phyloP scores from a whole-genome alignment of 1,284 basidiomycete genomes.

The Sporisorium reilianum region DNA sequence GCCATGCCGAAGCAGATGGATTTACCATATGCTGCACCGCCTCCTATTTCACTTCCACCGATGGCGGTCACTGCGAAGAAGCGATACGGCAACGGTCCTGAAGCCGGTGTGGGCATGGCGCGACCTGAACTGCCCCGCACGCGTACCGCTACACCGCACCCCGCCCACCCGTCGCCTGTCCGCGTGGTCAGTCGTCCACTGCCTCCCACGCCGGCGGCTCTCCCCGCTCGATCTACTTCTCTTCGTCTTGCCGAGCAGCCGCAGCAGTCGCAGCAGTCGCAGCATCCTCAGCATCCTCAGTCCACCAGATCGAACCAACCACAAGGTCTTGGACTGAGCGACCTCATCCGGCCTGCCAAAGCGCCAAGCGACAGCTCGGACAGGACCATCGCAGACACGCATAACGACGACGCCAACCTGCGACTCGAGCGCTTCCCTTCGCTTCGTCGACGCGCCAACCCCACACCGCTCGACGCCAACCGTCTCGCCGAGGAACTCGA shows the following conservation, averaged over 20 bases:
- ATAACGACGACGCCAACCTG: slow-evolving; percentile 7
- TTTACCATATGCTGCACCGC: not conserved
- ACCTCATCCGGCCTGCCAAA: not conserved
- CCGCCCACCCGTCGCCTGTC: not conserved
- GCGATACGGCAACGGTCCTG: slow-evolving; percentile 6
- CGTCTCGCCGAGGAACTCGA: slow-evolving; percentile 25
- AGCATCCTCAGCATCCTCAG: not conserved
- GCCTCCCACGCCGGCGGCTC: slow-evolving; percentile 23
- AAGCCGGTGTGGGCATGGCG: not conserved
- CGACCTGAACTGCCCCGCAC: not conserved
- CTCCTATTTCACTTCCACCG: not conserved
- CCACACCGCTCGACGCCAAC: slow-evolving; percentile 8
- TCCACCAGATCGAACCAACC: not conserved
- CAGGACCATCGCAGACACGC: slow-evolving; percentile 3
- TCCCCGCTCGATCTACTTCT: not conserved
- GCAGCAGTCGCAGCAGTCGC: not conserved
- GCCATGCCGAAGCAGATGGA: not conserved
- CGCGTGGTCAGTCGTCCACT: slow-evolving; percentile 25
- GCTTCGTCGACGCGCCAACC: slow-evolving; percentile 4
- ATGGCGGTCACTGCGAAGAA: slow-evolving; percentile 14
- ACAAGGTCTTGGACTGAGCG: too few species aligned
- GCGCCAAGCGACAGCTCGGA: not conserved
- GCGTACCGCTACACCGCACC: slow-evolving; percentile 12
- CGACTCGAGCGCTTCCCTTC: slow-evolving; percentile 8
- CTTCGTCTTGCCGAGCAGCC: not conserved